Conservation (phyloP, 768 basidiomycete species). For the Calocera cornea region DNA sequence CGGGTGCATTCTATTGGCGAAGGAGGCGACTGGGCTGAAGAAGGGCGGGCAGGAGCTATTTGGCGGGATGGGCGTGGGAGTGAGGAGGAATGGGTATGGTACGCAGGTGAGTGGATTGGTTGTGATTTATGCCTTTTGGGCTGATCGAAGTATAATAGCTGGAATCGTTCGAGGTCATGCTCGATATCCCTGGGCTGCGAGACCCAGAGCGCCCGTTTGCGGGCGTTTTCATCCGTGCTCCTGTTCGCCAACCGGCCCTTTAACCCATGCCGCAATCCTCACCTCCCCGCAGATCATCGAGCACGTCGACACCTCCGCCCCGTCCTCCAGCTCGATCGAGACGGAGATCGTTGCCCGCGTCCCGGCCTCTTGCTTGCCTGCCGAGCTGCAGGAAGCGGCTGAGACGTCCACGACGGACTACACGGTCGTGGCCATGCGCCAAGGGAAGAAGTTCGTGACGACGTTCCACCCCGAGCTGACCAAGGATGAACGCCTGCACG, state of each 20-base stretch:
- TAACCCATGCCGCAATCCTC: neutral
- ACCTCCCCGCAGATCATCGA: conserved; percentile 44
- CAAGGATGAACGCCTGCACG: conserved; percentile 74
- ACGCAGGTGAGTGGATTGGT: conserved; percentile 48
- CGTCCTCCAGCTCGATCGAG: conserved; percentile 43
- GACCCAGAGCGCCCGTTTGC: conserved; percentile 51
- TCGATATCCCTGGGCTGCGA: conserved; percentile 50
- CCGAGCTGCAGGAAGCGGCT: conserved; percentile 17
- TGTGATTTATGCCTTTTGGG: neutral
- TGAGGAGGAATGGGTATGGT: conserved; percentile 89
- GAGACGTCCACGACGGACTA: conserved; percentile 35
- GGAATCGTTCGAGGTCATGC: conserved; percentile 77
- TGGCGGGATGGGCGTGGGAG: conserved; percentile 62
- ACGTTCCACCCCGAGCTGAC: conserved; percentile 94
- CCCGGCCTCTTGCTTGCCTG: conserved; percentile 37
- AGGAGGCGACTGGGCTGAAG: conserved; percentile 56
- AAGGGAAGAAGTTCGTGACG: conserved; percentile 73
- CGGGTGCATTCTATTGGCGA: conserved; percentile 76
- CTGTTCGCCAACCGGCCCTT: conserved; percentile 27
- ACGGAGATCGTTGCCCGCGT: conserved; percentile 48
- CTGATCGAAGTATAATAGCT: conserved; percentile 33
- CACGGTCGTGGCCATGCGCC: conserved; percentile 69
- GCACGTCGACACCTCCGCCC: conserved; percentile 32
- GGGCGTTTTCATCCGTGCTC: conserved; percentile 89
- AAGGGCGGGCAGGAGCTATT: conserved; percentile 79